Base-by-base conservation (phyloP, 2,329 filamentous ascomycete species). In the Aspergillus persii region DNA sequence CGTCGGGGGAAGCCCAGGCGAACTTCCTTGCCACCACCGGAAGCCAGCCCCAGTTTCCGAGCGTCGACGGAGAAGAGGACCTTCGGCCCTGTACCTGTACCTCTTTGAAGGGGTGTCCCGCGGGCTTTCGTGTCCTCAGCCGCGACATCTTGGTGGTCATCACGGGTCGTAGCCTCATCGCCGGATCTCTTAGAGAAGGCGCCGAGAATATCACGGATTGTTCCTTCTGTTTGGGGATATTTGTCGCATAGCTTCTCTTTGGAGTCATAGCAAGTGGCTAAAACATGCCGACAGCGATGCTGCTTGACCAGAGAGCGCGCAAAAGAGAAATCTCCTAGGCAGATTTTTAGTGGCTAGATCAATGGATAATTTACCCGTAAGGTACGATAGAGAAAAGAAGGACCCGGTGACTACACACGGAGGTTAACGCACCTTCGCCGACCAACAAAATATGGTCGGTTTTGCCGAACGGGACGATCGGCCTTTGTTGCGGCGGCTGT, bases 191-290 rank as follows among this genome's bases (percentile, higher is more conserved):
- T 36, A 4, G 44, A 12, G 29, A 54, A 60, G 11, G 64, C 57
- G 29, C 50, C 47, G 3, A 73, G 58, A 11, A 79, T 71, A 3
- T 81, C 76, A 61, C 79, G 76, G 61, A 88, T 83, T 69, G 89
- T 86, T 59, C 80, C 80, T 54, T 80, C 77, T 1, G 83, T 88
- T 65, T 91, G 86, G 0, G 91, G 91, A 67, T 94, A 93, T 76
- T 96, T 96, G 61, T 77, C 80, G 9, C 80, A 75, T 1, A 97
- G 81, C 54, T 66, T 68, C 29, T 77, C 72, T 54, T 72, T 67
- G 11, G 73, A 75, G 62, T 81, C 79, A 61, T 79, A 81, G 63
- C 76, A 77, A 36, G 79, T 81, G 8, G 79, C 77, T 30, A 76
- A 67, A 8, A 81, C 60, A 48, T 71, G 67, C 52, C 67, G 72